Base-by-base conservation (phyloP, 768 basidiomycete genomes). In the Leccinum uliginosum region DNA sequence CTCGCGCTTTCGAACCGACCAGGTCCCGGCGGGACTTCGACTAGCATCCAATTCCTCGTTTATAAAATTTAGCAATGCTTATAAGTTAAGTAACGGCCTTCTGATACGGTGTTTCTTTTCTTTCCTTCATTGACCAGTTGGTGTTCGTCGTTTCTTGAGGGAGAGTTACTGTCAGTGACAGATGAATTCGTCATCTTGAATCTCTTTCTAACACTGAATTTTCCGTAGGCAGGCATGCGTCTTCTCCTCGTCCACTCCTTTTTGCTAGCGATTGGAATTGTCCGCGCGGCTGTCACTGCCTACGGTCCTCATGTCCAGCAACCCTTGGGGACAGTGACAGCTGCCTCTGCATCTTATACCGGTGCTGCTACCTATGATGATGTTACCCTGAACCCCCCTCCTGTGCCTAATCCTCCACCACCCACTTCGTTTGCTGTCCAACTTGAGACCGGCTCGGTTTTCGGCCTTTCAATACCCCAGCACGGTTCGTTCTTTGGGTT, bases 401-500 rank as follows among this genome's bases (percentile, higher is more conserved):
- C 79, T 1, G 62, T 82, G 2, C 83, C 83, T 1, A 69, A 69
- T 49, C 77, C 80, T 3, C 62, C 75, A 0, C 71, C 79, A 10
- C 65, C 76, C 6, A 76, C 65, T 29, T 84, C 34, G 4, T 40
- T 83, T 60, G 68, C 67, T 11, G 59, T 86, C 1, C 71, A 75
- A 53, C 70, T 85, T 24, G 67, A 74, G 56, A 63, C 53, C 2
- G 66, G 58, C 43, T 60, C 34, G 11, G 59, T 73, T 46, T 49
- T 57, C 4, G 72, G 70, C 10, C 60, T 83, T 35, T 76, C 78
- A 1, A 78, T 79, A 49, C 66, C 69, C 3, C 74, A 76, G 54
- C 65, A 67, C 12, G 85, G 83, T 23, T 77, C 82, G n/a, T 89
- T 89, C 64, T 78, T 84, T 54, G 88, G 87, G 4, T 89, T 91